Percentiles rank a stretch among this genome's conserved stretches.
phyloP scores from a whole-genome alignment of 768 basidiomycete species.

The Termitomyces sp. region DNA sequence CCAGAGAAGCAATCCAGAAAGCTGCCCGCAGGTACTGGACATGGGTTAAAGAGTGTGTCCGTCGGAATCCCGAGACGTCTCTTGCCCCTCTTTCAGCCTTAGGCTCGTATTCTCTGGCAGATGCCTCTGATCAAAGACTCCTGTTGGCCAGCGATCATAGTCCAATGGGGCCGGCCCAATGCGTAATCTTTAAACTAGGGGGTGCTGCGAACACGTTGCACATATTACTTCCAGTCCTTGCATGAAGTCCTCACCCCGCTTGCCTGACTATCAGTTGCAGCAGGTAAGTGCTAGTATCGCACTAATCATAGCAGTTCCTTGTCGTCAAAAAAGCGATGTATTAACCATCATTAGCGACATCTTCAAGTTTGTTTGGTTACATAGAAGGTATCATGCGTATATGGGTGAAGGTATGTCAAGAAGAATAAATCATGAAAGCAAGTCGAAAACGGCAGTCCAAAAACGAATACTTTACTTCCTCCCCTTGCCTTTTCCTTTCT shows the following conservation, averaged over 20 bases:
- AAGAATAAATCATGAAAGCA: constrained; percentile 15
- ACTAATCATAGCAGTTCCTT: neutral
- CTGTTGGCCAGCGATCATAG: neutral
- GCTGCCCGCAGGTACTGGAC: neutral
- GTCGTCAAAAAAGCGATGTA: constrained; percentile 4
- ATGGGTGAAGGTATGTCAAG: constrained; percentile 8
- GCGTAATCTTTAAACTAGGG: neutral
- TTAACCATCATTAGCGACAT: constrained; percentile 1
- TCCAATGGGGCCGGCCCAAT: neutral
- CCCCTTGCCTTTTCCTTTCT: constrained; percentile 19
- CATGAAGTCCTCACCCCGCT: neutral
- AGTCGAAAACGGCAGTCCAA: constrained; percentile 1
- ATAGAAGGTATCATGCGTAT: constrained; percentile 11
- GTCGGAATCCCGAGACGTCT: constrained; percentile 2
- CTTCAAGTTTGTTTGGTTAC: constrained; percentile 8
- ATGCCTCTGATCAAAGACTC: constrained; percentile 6
- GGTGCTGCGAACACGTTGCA: constrained; percentile 10
- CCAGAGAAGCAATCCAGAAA: constrained; percentile 3
- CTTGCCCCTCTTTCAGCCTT: neutral
- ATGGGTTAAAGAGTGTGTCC: constrained; percentile 6
- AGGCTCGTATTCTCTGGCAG: neutral
- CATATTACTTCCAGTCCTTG: neutral
- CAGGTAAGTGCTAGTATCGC: no score
- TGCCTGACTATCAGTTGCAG: neutral
- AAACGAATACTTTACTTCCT: constrained; percentile 6